These are phyloP conservation scores for Malbranchea zuffiana DNA, from an alignment of 2,329 filamentous ascomycete genomes.

Conservation along the genomic window DNA sequence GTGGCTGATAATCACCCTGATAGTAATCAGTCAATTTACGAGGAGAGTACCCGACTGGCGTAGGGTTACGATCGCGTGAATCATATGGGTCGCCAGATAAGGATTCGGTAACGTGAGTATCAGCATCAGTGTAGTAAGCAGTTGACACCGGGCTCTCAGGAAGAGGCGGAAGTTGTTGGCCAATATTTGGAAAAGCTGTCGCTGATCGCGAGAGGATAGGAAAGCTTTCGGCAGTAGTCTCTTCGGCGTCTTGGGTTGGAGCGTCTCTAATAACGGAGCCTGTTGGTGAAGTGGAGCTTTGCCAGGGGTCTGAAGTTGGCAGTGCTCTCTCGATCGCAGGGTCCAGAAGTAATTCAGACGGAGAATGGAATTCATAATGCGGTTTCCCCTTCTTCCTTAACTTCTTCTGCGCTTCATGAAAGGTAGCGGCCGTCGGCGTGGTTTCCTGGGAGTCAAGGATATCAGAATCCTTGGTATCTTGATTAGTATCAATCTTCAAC, in stretches of 20 bases:
- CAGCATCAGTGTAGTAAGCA: conserved; percentile 1
- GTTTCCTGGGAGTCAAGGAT: conserved; percentile 53
- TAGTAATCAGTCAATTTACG: too few species aligned
- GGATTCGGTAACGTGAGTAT: conserved; percentile 5
- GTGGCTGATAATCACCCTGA: too few species aligned
- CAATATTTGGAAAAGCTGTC: background rate
- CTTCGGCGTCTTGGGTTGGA: too few species aligned
- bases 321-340: conserved; percentile 12
- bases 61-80: background rate
- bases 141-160: conserved; percentile 17
- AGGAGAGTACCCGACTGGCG: too few species aligned
- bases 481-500: conserved; percentile 27
- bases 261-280: too few species aligned
- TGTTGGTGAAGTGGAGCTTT: too few species aligned
- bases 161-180: conserved; percentile 14
- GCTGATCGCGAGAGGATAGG: too few species aligned
- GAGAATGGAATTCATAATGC: conserved; percentile 38
- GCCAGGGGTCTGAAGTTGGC: background rate
- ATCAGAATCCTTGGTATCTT: conserved; percentile 32
- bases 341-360: conserved; percentile 36
- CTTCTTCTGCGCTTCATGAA: conserved; percentile 24
- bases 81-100: conserved; percentile 1
- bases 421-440: conserved; percentile 54
- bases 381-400: conserved; percentile 29
- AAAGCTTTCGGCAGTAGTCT: too few species aligned